Evolutionary conservation across 371 early-diverging fungal species (phyloP).

Genomic region (Mucor mucedo): DNA sequence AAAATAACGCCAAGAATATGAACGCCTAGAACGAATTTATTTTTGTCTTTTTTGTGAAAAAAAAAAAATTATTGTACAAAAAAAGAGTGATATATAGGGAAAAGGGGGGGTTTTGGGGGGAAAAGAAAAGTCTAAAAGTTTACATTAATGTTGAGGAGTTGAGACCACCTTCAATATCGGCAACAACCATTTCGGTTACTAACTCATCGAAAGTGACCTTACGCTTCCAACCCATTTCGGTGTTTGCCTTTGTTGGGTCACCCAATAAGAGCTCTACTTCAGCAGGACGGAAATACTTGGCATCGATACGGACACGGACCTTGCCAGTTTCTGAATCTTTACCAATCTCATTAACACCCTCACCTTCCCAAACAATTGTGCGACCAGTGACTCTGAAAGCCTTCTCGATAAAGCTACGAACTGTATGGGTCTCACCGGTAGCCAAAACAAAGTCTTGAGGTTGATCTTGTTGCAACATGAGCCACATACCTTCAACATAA

Average conservation of each 20-base stretch:
- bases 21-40: no score
- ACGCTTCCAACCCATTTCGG: constrained; percentile 72
- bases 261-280: constrained; percentile 86
- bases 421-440: constrained; percentile 87
- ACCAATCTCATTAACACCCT: constrained; percentile 76
- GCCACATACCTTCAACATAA: constrained; percentile 90
- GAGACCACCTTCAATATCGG: constrained; percentile 64
- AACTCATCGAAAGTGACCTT: constrained; percentile 73
- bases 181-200: constrained; percentile 74
- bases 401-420: constrained; percentile 82
- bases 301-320: constrained; percentile 74
- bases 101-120: background rate
- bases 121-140: constrained; percentile 13
- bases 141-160: constrained; percentile 36
- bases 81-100: background rate
- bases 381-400: constrained; percentile 75
- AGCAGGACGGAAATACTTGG: constrained; percentile 84
- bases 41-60: no score
- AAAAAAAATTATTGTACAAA: background rate
- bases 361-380: constrained; percentile 80
- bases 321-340: constrained; percentile 69
- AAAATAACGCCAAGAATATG: no score
- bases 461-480: constrained; percentile 82
- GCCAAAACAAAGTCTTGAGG: constrained; percentile 90
- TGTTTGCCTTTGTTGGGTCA: constrained; percentile 79